These are phyloP conservation scores for Abrus precatorius DNA, from an alignment of 306 rosid species.

Conservation along the genomic window DNA sequence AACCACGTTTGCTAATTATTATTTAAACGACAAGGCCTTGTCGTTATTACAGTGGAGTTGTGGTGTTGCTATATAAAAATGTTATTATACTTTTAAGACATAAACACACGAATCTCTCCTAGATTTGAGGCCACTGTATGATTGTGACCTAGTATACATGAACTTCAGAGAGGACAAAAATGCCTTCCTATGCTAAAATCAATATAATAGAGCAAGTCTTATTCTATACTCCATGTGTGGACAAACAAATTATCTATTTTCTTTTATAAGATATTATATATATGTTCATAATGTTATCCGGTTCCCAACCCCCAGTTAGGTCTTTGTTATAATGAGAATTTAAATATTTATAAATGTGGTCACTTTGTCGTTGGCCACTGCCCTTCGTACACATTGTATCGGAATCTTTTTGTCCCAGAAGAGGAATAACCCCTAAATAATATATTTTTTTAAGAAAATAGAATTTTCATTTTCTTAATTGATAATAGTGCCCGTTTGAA, in stretches of 20 bases:
- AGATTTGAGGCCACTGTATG: slow-evolving; percentile 69
- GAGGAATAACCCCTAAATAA: background rate
- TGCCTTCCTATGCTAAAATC: slow-evolving; percentile 39
- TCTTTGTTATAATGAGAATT: slow-evolving; percentile 25
- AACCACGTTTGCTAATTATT: slow-evolving; percentile 45
- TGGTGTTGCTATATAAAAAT: slow-evolving; percentile 2
- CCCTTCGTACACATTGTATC: background rate
- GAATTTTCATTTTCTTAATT: background rate
- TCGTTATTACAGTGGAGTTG: slow-evolving; percentile 31
- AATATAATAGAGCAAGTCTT: slow-evolving; percentile 46
- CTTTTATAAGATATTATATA: background rate
- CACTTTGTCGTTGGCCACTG: slow-evolving; percentile 41
- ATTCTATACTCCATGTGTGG: slow-evolving; percentile 40
- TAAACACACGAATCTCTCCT: slow-evolving; percentile 60
- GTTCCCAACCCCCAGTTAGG: slow-evolving; percentile 35
- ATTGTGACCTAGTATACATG: slow-evolving; percentile 57
- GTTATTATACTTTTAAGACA: slow-evolving; percentile 22
- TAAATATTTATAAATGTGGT: slow-evolving; percentile 9
- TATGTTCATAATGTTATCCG: slow-evolving; percentile 50
- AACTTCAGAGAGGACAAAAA: slow-evolving; percentile 61
- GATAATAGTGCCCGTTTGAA: background rate
- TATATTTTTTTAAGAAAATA: background rate
- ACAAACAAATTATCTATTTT: slow-evolving; percentile 40
- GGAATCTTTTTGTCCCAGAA: slow-evolving; percentile 16
- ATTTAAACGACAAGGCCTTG: slow-evolving; percentile 28